Base-by-base conservation (phyloP, 805 yeast species). In the Wickerhamomyces strasburgensis region DNA sequence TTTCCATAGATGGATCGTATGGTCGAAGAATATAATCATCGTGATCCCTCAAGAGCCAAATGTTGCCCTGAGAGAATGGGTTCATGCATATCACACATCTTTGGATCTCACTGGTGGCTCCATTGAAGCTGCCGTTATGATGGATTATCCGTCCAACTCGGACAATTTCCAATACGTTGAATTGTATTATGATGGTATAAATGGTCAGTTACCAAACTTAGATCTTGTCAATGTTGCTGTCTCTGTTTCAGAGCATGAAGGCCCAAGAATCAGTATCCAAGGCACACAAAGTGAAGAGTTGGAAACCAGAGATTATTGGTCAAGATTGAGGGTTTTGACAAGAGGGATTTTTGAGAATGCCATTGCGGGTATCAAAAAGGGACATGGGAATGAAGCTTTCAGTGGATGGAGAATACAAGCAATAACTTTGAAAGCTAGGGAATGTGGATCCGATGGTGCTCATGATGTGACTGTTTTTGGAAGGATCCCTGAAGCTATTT, bases 361-460 rank as follows among this genome's bases (percentile, higher is more conserved):
- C 4, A 52, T 78, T 5, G 72, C 95, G 0, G 98, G 98, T 1
- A 58, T 84, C 19, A 67, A 63, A 34, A 66, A 64, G 5, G 68
- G 73, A 0, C 70, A 79, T 28, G 85, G 93, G n/a, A 78, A 88
- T 49, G 97, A 90, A 56, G 87, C 90, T 11, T 93, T 90, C 55
- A 81, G 93, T 36, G 97, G 98, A 5, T 93, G 96, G 95, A 82
- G 94, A 56, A 84, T 93, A 40, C 98, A 90, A 60, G 82, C 98
- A 0, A 58, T 93, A 15, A 85, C 96, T 0, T 54, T 93, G 24
- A 72, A 73, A 38, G 98, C 95, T 0, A 62, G 31, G 24, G 25
- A 21, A 21, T 3, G 59, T 23, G 86, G 84, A 1, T 64, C 61
- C 2, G 49, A 51, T 1, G 85, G 85, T 2, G 67, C 68, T 0